Evolutionary conservation across 805 yeast species (phyloP).

Genomic region (Wickerhamomyces sydowiorum): DNA sequence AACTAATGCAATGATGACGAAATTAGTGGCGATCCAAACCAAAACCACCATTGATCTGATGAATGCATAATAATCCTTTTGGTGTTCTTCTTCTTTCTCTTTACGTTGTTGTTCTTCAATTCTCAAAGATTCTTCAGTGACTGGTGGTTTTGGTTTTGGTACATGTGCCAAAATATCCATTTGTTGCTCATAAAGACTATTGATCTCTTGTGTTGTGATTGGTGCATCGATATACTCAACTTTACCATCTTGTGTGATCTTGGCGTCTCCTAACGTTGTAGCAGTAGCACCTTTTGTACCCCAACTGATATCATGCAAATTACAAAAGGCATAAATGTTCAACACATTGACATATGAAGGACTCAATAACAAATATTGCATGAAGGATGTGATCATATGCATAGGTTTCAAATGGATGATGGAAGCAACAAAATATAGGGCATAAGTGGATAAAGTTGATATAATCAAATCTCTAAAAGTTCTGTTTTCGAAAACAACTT

Average conservation of each 20-base stretch:
- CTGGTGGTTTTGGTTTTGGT: conserved; percentile 21
- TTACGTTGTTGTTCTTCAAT: conserved; percentile 29
- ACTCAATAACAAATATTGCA: conserved; percentile 76
- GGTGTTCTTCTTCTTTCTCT: conserved; percentile 42
- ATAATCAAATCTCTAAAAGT: conserved; percentile 83
- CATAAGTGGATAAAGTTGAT: conserved; percentile 82
- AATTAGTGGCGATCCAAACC: conserved; percentile 84
- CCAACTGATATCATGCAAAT: conserved; percentile 95
- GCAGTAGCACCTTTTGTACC: conserved; percentile 86
- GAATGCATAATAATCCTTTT: conserved; percentile 82
- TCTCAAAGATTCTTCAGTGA: conserved; percentile 21
- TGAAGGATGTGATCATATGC: conserved; percentile 85
- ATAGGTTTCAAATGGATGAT: conserved; percentile 82
- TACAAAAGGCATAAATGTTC: conserved; percentile 93
- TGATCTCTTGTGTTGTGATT: conserved; percentile 70
- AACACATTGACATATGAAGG: conserved; percentile 90
- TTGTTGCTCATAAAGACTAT: conserved; percentile 63
- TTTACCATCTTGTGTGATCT: conserved; percentile 58
- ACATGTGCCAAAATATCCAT: conserved; percentile 47
- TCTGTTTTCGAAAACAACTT: conserved; percentile 49
- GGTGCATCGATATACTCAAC: conserved; percentile 64
- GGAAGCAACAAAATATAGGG: conserved; percentile 73
- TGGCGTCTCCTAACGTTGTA: conserved; percentile 81
- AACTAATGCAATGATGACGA: conserved; percentile 75
- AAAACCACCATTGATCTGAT: conserved; percentile 86